Evolutionary conservation across 2,329 filamentous ascomycete genomes (phyloP), one percentile per base, ranked within the genome.

Genomic region (Sclerotinia sclerotiorum): DNA sequence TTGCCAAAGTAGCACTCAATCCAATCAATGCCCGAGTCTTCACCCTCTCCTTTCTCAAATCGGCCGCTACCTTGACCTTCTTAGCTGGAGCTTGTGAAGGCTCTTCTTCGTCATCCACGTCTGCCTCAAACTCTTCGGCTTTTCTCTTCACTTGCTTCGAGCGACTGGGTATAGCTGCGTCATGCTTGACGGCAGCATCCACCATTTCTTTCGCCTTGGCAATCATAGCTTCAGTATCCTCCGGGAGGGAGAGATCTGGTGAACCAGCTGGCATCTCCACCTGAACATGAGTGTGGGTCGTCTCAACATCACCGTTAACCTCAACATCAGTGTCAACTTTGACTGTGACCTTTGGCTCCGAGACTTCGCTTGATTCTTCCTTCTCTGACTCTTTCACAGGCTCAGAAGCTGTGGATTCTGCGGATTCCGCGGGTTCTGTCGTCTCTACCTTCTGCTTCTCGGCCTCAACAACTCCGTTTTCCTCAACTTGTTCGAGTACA

Each of bases 131-230:
- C 21, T 77, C 73, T 35, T 70, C 74, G 4, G 70, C 78, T 65
- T 81, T 78, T 7, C 78, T 79, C 15, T 87, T 2, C 87, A 87
- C 82, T 94, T 94, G 75, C 92, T 88, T 84, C 93, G 93, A 76
- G 81, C 60, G 29, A 27, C 21, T 80, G 77, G 85, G 86, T 44
- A 79, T 78, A 13, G 58, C 55, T 13, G 42, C 56, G 21, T 70
- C 60, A 13, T 68, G 68, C 82, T 80, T 68, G 70, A 88, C 83
- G 44, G 89, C 89, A 72, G 88, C 88, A 71, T 90, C 86, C 6
- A 97, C 94, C 92, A 97, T 97, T 73, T 89, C 87, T 81, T 90
- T 93, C 44, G 95, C 95, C 75, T 92, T 88, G 39, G 89, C 89
- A 69, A 98, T 90, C 90, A 97, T 93, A 67, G 89, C 86, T 68